A percentile compares a stretch with the other conserved stretches of the same genome.
phyloP scores from a whole-genome alignment of 441 rosid genomes.

The Pelargonium citronellum region DNA sequence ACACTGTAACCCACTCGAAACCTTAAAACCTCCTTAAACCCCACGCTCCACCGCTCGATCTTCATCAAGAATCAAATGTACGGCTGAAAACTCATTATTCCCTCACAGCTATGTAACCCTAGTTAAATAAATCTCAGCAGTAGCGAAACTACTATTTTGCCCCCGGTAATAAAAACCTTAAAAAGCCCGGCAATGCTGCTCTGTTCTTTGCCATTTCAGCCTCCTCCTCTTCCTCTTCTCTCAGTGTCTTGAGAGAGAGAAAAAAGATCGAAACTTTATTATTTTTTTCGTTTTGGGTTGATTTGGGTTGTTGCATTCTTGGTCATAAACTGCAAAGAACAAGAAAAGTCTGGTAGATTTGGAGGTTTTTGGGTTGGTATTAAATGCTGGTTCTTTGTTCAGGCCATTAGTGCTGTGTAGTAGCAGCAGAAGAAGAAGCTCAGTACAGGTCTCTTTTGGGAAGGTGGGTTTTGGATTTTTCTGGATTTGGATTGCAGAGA shows the following conservation, averaged over 20 bases:
- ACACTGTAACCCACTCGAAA: background rate
- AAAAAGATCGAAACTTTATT: background rate
- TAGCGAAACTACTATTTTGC: background rate
- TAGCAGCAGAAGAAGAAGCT: background rate
- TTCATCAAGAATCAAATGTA: background rate
- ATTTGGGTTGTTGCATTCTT: background rate
- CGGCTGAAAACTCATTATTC: background rate
- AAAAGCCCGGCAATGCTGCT: conserved; percentile 1
- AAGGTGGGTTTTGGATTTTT: background rate
- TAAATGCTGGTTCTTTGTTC: background rate
- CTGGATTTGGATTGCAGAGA: background rate
- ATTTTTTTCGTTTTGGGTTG: background rate
- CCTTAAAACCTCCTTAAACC: background rate
- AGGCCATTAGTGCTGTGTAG: background rate
- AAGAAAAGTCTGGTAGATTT: conserved; percentile 1
- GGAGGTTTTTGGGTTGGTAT: background rate
- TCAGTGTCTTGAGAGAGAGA: background rate
- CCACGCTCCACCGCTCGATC: background rate
- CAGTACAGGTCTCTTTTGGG: background rate
- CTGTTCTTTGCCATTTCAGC: background rate
- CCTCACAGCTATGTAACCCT: background rate
- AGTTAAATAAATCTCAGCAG: background rate
- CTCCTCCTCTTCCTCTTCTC: background rate
- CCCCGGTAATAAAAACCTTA: background rate
- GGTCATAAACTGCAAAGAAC: background rate